Evolutionary conservation across 352 stramenopile genomes (phyloP).

Genomic region (Sclerospora graminicola): DNA sequence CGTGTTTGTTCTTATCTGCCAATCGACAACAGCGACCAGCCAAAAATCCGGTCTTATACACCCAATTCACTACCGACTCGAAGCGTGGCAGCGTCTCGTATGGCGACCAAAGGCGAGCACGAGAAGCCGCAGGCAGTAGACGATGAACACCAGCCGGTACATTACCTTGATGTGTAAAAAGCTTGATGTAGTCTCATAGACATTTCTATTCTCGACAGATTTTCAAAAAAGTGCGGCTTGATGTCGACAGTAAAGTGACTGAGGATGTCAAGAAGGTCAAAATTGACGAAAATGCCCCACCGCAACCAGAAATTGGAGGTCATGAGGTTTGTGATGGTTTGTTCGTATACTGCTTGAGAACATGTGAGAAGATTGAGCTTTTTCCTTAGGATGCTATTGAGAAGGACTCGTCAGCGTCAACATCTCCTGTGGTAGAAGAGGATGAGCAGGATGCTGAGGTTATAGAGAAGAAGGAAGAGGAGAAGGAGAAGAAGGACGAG

Average conservation of each 20-base stretch:
- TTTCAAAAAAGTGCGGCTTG: constrained; percentile 49
- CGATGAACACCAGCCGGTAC: constrained; percentile 50
- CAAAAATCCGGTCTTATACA: constrained; percentile 10
- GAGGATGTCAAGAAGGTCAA: constrained; percentile 38
- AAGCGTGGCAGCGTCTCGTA: constrained; percentile 9
- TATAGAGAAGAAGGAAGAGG: constrained; percentile 4
- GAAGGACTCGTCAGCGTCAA: constrained; percentile 2
- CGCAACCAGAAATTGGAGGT: constrained; percentile 17
- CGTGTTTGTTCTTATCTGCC: too few species aligned
- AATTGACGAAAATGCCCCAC: constrained; percentile 23
- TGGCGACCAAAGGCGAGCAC: constrained; percentile 66
- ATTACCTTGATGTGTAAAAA: too few species aligned
- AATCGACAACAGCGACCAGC: constrained; percentile 14
- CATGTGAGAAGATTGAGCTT: constrained; percentile 1
- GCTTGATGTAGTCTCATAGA: too few species aligned
- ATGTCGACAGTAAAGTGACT: constrained; percentile 35
- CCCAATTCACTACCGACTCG: constrained; percentile 5
- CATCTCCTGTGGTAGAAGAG: constrained; percentile 8
- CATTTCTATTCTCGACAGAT: constrained; percentile 15
- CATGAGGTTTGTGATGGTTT: constrained; percentile 10
- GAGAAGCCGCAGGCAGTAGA: constrained; percentile 58
- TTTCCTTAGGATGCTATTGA: constrained; percentile 1
- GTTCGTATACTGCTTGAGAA: background rate
- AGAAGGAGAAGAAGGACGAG: constrained; percentile 1
- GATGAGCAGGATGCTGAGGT: constrained; percentile 1